Conservation (phyloP, 768 basidiomycete genomes). For the Ephemerocybe angulata region DNA sequence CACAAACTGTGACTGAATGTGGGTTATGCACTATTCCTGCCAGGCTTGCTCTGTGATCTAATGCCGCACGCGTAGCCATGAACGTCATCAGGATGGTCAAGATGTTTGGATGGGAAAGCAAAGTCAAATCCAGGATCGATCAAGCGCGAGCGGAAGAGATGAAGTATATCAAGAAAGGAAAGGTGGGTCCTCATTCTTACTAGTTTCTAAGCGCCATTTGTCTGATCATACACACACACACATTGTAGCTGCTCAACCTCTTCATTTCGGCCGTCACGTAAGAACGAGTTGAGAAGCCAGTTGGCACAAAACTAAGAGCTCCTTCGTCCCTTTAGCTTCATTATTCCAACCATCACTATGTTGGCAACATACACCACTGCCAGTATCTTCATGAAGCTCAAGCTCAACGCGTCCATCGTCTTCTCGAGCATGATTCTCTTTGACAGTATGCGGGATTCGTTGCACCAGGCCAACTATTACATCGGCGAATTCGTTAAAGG, state of each 20-base stretch:
- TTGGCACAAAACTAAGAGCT: not conserved
- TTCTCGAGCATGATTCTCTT: conserved; percentile 57
- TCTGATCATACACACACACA: not conserved
- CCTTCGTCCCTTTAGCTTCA: conserved; percentile 34
- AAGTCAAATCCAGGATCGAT: conserved; percentile 49
- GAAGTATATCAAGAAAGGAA: conserved; percentile 48
- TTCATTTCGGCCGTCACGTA: conserved; percentile 47
- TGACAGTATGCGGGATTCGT: conserved; percentile 46
- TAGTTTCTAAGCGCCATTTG: not conserved
- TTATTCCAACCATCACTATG: conserved; percentile 65
- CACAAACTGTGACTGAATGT: conserved; percentile 63
- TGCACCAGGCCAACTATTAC: conserved; percentile 23
- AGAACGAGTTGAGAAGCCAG: conserved; percentile 2
- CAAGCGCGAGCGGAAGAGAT: conserved; percentile 65
- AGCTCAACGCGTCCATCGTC: conserved; percentile 32
- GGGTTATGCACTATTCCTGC: not conserved
- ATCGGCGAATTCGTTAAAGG: conserved; percentile 9
- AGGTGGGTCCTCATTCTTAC: conserved; percentile 12
- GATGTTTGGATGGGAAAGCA: conserved; percentile 66
- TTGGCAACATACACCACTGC: conserved; percentile 58
- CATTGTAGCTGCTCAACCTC: conserved; percentile 26
- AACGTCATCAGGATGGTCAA: conserved; percentile 70
- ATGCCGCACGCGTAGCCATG: conserved; percentile 36
- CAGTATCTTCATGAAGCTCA: conserved; percentile 32
- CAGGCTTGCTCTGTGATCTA: conserved; percentile 4